phyloP scores from a whole-genome alignment of 805 yeast genomes.

The Kodamaea laetipori region DNA sequence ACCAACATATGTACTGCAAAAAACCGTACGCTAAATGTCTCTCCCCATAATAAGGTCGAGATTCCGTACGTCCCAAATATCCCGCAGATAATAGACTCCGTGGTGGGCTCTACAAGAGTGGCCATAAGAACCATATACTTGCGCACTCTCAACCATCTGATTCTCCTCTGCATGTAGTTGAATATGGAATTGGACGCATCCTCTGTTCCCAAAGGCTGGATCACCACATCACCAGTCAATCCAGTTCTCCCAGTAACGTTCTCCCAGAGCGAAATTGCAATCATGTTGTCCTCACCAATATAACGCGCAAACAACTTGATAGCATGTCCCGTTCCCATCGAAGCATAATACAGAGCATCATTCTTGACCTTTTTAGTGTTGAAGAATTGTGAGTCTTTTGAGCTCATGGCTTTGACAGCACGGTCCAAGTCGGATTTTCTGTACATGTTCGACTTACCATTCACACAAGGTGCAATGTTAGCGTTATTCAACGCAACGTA shows the following conservation, averaged over 20 bases:
- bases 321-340: conserved; percentile 48
- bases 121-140: conserved; percentile 87
- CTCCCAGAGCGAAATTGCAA: conserved; percentile 83
- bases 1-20: conserved; percentile 54
- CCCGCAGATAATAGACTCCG: conserved; percentile 74
- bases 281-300: conserved; percentile 93
- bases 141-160: conserved; percentile 84
- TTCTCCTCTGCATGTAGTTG: conserved; percentile 68
- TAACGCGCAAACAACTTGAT: conserved; percentile 72
- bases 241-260: conserved; percentile 67
- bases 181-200: conserved; percentile 40
- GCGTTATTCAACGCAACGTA: conserved; percentile 75
- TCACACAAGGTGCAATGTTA: conserved; percentile 83
- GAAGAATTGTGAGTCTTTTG: conserved; percentile 31
- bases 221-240: conserved; percentile 73
- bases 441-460: conserved; percentile 84
- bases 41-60: conserved; percentile 44
- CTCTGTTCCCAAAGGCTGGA: conserved; percentile 60
- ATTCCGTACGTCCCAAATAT: conserved; percentile 63
- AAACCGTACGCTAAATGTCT: conserved; percentile 34
- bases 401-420: conserved; percentile 50
- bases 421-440: conserved; percentile 63
- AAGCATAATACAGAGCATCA: conserved; percentile 31
- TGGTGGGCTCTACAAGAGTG: conserved; percentile 82
- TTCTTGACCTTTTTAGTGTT: conserved; percentile 28